These are phyloP conservation scores for Aspergillus fumigatus DNA, from an alignment of 2,329 filamentous ascomycete species.

Conservation along the genomic window DNA sequence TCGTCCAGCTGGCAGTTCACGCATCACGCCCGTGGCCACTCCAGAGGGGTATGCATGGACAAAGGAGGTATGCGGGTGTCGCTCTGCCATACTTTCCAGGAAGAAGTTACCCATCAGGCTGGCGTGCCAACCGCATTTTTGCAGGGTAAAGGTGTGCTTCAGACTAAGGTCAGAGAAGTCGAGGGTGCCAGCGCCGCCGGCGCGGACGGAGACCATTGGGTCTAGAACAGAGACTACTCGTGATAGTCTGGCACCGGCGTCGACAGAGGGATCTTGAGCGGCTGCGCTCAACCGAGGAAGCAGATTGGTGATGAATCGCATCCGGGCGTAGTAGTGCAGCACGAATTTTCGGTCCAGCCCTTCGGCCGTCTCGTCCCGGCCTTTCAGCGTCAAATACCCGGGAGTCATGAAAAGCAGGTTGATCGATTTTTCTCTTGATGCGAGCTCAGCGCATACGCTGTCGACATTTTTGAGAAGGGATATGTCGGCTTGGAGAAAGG, in stretches of 20 bases:
- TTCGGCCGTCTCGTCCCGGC: constrained; percentile 39
- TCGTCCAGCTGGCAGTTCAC: constrained; percentile 34
- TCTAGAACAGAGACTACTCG: constrained; percentile 41
- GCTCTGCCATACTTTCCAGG: constrained; percentile 28
- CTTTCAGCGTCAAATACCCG: constrained; percentile 30
- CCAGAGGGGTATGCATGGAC: constrained; percentile 40
- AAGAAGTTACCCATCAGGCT: constrained; percentile 36
- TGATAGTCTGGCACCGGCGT: constrained; percentile 19
- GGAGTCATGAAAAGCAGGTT: constrained; percentile 39
- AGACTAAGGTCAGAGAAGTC: constrained; percentile 41
- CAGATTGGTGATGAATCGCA: constrained; percentile 42
- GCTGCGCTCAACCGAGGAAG: constrained; percentile 31
- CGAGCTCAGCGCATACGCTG: constrained; percentile 27
- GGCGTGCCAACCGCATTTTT: constrained; percentile 35
- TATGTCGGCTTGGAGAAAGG: constrained; percentile 31
- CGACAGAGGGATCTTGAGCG: not conserved
- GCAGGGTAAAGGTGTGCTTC: constrained; percentile 29
- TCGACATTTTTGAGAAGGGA: constrained; percentile 34
- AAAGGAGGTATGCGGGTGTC: constrained; percentile 26
- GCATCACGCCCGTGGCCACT: constrained; percentile 36
- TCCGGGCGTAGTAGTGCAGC: constrained; percentile 46
- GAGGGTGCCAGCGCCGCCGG: constrained; percentile 32
- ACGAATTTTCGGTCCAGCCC: constrained; percentile 45
- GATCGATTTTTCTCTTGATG: constrained; percentile 23
- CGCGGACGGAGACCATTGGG: constrained; percentile 11